Percentiles rank a stretch among this genome's conserved stretches.
phyloP scores from a whole-genome alignment of 768 basidiomycete species.

The Boletus reticuloceps region DNA sequence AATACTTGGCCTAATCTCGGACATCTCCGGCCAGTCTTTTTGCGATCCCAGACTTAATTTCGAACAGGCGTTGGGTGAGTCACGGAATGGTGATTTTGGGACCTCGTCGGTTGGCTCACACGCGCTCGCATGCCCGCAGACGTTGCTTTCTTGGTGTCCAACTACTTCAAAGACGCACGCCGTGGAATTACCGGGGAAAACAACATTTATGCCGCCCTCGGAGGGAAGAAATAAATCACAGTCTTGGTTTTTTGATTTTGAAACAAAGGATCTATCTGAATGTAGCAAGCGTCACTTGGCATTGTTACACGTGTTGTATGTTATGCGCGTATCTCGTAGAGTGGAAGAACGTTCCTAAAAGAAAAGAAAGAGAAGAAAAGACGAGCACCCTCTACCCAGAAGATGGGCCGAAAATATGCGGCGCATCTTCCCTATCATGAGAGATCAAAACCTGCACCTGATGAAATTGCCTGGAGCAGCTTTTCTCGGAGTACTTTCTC shows the following conservation, averaged over 20 bases:
- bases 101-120: not conserved
- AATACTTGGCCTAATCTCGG: not conserved
- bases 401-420: not conserved
- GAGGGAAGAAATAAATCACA: constrained; percentile 20
- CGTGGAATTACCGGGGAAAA: constrained; percentile 30
- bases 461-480: constrained; percentile 80
- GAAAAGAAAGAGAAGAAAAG: not conserved
- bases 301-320: constrained; percentile 7
- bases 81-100: not conserved
- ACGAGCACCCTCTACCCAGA: not conserved
- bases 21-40: constrained; percentile 57
- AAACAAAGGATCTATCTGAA: constrained; percentile 14
- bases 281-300: not conserved
- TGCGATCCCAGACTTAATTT: constrained; percentile 95
- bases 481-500: constrained; percentile 69
- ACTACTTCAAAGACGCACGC: constrained; percentile 72
- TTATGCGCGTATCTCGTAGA: not conserved
- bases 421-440: constrained; percentile 45
- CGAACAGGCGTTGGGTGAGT: constrained; percentile 88
- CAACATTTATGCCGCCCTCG: constrained; percentile 30
- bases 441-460: constrained; percentile 90
- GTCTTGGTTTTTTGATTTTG: not conserved
- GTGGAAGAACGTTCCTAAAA: not conserved
- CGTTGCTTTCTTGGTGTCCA: constrained; percentile 83
- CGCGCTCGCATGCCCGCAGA: constrained; percentile 38